Percentiles rank a stretch among this genome's conserved stretches.
Evolutionary conservation across 495 filamentous ascomycete genomes (phyloP).

Genomic region (Xylaria bambusicola): DNA sequence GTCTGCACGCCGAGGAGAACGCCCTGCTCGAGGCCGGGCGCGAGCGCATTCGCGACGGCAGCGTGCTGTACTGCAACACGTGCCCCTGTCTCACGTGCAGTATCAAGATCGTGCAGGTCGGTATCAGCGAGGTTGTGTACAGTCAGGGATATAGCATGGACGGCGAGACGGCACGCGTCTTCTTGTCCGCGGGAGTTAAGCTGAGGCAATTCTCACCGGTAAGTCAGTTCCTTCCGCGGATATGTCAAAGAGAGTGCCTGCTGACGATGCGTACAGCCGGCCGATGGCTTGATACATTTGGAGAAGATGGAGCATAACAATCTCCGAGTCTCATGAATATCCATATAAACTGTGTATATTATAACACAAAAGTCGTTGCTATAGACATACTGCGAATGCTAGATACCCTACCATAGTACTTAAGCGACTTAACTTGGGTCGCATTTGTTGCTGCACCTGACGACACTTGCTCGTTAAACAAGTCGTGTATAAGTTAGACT

Average conservation of each 20-base stretch:
- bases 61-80: conserved; percentile 90
- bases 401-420: background rate
- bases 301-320: conserved; percentile 36
- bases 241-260: conserved; percentile 2
- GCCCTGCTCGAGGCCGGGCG: conserved; percentile 90
- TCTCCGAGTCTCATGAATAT: background rate
- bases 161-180: conserved; percentile 74
- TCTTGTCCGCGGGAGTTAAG: conserved; percentile 71
- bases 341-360: too few species aligned
- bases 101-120: conserved; percentile 96
- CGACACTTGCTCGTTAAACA: too few species aligned
- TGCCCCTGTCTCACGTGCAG: conserved; percentile 98
- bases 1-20: conserved; percentile 96
- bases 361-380: too few species aligned
- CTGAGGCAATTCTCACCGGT: conserved; percentile 83
- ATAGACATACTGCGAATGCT: background rate
- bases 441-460: too few species aligned
- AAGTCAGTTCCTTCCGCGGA: conserved; percentile 40
- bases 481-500: too few species aligned
- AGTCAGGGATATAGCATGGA: conserved; percentile 94
- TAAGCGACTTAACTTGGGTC: too few species aligned
- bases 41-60: conserved; percentile 78
- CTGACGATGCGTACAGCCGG: conserved; percentile 39
- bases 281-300: conserved; percentile 55
- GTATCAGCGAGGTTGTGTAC: conserved; percentile 93